Evolutionary conservation across 768 basidiomycete genomes (phyloP).

Genomic region (Lenzites betulinus): DNA sequence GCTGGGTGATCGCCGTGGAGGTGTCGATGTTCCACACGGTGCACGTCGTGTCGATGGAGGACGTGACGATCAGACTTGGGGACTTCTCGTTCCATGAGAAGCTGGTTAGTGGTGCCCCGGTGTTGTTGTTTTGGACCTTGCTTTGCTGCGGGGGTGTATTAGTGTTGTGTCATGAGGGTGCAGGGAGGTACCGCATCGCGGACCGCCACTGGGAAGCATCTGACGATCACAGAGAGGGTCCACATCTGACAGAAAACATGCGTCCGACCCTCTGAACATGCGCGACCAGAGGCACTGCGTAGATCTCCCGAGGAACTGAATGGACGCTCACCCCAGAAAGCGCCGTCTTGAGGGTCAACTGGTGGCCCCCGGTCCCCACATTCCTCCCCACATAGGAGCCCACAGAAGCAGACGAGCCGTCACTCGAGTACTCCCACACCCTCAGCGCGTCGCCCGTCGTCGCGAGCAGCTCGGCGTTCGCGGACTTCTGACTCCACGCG

Average conservation of each 20-base stretch:
- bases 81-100: slow-evolving; percentile 98
- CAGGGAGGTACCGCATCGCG: not conserved
- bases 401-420: slow-evolving; percentile 50
- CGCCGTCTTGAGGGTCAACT: slow-evolving; percentile 71
- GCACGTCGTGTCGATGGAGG: slow-evolving; percentile 98
- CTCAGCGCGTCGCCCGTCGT: slow-evolving; percentile 93
- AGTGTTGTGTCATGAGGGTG: not conserved
- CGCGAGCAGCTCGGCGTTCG: slow-evolving; percentile 79
- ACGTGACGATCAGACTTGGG: slow-evolving; percentile 91
- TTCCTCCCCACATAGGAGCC: slow-evolving; percentile 75
- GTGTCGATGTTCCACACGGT: slow-evolving; percentile 99
- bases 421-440: slow-evolving; percentile 86
- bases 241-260: too few species aligned
- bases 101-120: slow-evolving; percentile 89
- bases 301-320: not conserved
- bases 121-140: slow-evolving; percentile 83
- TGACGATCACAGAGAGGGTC: too few species aligned
- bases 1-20: slow-evolving; percentile 90
- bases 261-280: not conserved
- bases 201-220: too few species aligned
- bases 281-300: not conserved
- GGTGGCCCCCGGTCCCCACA: slow-evolving; percentile 57
- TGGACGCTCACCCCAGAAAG: slow-evolving; percentile 70
- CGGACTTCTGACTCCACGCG: slow-evolving; percentile 69
- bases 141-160: slow-evolving; percentile 57